Conservation (phyloP, 768 basidiomycete species). For the Tephrocybe rancida region DNA sequence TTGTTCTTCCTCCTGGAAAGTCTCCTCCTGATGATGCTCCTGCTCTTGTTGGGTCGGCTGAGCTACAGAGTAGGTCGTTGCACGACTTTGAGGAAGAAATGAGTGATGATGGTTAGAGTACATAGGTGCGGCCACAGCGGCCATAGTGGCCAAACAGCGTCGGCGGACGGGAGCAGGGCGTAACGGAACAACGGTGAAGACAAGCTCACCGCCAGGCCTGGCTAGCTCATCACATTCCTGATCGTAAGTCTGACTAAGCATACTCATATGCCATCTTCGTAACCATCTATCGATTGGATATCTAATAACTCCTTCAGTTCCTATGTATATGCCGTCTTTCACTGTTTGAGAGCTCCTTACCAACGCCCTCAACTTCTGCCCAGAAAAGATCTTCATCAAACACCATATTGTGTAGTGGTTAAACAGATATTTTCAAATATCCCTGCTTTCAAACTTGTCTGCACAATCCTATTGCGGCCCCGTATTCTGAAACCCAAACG, state of each 20-base stretch:
- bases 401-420: no score
- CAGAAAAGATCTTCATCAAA: no score
- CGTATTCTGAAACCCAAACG: no score
- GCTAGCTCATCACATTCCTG: conserved; percentile 15
- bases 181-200: conserved; percentile 15
- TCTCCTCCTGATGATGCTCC: conserved; percentile 26
- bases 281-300: conserved; percentile 3
- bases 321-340: background rate
- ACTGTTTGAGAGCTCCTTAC: no score
- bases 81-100: conserved; percentile 22
- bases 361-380: no score
- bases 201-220: conserved; percentile 8
- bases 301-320: background rate
- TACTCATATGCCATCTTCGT: background rate
- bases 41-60: conserved; percentile 15
- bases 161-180: conserved; percentile 9
- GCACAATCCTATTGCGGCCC: no score
- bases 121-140: conserved; percentile 31
- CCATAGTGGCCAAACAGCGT: conserved; percentile 25
- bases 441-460: no score
- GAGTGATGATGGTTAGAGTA: conserved; percentile 25
- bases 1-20: conserved; percentile 57
- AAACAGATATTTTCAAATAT: no score
- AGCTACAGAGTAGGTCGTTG: conserved; percentile 18
- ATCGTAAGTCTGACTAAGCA: conserved; percentile 11